A percentile compares a stretch with the other conserved stretches of the same genome.
Conservation (phyloP, 2,329 filamentous ascomycete species). For the Colletotrichum horii region DNA sequence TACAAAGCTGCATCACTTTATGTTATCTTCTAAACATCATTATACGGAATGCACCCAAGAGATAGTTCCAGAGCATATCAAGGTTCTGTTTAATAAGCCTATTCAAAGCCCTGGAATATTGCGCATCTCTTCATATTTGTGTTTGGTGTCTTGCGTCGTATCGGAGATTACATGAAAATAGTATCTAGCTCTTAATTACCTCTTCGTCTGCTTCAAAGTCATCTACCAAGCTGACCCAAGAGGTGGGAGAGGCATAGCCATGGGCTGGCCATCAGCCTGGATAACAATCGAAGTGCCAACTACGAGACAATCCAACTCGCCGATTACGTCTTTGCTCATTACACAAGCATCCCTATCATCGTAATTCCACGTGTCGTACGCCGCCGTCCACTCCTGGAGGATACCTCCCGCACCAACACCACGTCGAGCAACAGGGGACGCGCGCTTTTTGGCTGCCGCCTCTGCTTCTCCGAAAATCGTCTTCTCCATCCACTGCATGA, state of each 20-base stretch:
- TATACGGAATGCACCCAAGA: fast-evolving
- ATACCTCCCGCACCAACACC: background rate
- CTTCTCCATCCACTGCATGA: background rate
- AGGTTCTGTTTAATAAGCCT: background rate
- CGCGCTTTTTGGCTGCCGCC: background rate
- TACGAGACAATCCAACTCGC: background rate
- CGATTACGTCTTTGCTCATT: background rate
- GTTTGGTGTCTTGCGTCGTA: background rate
- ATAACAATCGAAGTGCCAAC: background rate
- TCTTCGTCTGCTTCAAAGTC: background rate
- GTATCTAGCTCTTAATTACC: background rate
- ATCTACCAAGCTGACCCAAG: background rate
- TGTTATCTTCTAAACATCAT: background rate
- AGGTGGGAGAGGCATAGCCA: background rate
- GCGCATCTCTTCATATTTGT: background rate
- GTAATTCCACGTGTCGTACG: background rate
- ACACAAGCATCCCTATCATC: background rate
- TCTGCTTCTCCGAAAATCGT: background rate
- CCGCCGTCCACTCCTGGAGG: background rate
- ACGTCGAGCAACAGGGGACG: background rate
- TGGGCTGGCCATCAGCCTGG: background rate
- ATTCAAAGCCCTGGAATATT: background rate
- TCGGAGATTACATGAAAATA: fast-evolving
- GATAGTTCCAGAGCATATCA: background rate
- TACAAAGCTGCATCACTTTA: fast-evolving